Base-by-base conservation (phyloP, 306 rosid genomes). In the Pueraria montana region DNA sequence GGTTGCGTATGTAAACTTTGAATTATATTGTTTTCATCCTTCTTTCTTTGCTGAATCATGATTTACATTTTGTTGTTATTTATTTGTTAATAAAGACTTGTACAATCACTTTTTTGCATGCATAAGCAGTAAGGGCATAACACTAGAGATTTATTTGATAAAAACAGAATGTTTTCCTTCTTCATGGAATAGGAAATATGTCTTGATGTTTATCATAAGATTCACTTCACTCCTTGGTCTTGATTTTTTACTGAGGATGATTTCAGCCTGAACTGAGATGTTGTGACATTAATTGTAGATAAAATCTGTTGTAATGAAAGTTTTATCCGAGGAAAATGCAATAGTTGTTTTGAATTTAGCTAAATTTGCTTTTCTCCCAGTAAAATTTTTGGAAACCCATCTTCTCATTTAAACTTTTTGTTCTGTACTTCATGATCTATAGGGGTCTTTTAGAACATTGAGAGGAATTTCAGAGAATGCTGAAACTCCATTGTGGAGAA, bases 141-240 rank as follows among this genome's bases (percentile, higher is more conserved):
- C 26, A 10, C 36, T 59, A 11, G 11, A 59, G 8, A 53, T 58
- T 42, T 56, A 11, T 70, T 14, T 56, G 46, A 72, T 69, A 71
- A 42, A 42, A 42, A 6, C 8, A 11, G 16, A 65, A 17, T 34
- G 21, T 40, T 8, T 16, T 59, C n/a, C 17, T 40, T 58, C 56
- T 40, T 43, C 58, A 76, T 42, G 40, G 45, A 16, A 24, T 16
- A 16, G 59, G 72, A 66, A 20, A 0, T 23, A 18, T 50, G 12
- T 53, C 4, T 58, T 36, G 23, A 34, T 5, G 8, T 24, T 20
- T 0, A 0, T 55, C 79, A 74, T 56, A 20, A 36, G 24, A 20
- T 75, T 75, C 67, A 34, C 66, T 30, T 49, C 77, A 50, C 13
- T 2, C 23, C 27, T 30, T 58, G 55, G 55, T 76, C 38, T 56